Percentiles rank a stretch among this genome's conserved stretches.
These are phyloP conservation scores for Blastocystis sp. DNA, from an alignment of 352 stramenopile species.

Conservation along the genomic window DNA sequence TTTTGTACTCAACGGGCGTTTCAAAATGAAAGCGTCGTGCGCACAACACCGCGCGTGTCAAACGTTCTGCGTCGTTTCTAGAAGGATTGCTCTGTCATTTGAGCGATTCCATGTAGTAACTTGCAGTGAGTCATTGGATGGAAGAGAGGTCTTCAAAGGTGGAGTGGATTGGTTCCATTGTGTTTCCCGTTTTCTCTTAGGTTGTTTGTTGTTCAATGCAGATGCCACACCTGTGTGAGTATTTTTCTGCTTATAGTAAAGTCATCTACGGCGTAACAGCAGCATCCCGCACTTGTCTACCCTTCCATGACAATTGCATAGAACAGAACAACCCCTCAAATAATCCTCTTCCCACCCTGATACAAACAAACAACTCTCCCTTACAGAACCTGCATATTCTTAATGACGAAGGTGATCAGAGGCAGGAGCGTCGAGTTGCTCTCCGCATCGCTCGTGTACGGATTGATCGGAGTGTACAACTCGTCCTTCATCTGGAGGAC, in stretches of 20 bases:
- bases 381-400: constrained; percentile 67
- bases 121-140: too few species aligned
- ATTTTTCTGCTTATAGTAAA: too few species aligned
- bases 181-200: too few species aligned
- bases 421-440: constrained; percentile 25
- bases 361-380: not conserved
- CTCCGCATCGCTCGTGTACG: constrained; percentile 7
- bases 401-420: constrained; percentile 57
- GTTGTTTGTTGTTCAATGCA: too few species aligned
- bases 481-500: constrained; percentile 64
- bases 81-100: too few species aligned
- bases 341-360: not conserved
- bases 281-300: not conserved
- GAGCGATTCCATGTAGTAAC: too few species aligned
- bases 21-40: not conserved
- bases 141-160: too few species aligned
- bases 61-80: too few species aligned
- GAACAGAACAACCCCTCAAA: not conserved
- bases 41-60: too few species aligned
- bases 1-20: not conserved
- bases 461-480: constrained; percentile 10
- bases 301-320: not conserved
- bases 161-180: too few species aligned
- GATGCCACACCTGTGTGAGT: too few species aligned
- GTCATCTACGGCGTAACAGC: not conserved